Percentiles rank a stretch among this genome's conserved stretches.
Conservation (phyloP, 805 yeast genomes). For the Metschnikowia anglica region DNA sequence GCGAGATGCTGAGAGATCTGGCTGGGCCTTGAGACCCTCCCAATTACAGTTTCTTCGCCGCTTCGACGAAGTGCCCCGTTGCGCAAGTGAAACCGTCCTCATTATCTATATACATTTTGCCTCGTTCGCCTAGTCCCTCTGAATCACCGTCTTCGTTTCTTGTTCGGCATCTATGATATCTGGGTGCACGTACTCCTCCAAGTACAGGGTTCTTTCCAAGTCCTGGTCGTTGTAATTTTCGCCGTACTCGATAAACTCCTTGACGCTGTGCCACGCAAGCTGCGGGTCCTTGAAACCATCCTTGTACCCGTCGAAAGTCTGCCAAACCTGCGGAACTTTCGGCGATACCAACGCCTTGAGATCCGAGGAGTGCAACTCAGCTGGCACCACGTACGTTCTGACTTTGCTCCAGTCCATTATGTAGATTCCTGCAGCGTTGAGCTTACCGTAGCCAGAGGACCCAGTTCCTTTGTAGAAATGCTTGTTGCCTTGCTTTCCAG, state of each 20-base stretch:
- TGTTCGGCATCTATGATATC: constrained; percentile 16
- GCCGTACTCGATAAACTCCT: constrained; percentile 77
- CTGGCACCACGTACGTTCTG: constrained; percentile 86
- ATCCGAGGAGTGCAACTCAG: constrained; percentile 32
- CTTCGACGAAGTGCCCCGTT: background rate
- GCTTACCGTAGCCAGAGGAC: constrained; percentile 86
- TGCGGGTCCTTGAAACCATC: constrained; percentile 75
- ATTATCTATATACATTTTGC: constrained; percentile 7
- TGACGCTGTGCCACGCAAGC: constrained; percentile 67
- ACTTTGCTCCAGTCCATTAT: constrained; percentile 81
- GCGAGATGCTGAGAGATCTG: too few relatives aligned
- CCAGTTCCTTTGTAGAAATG: constrained; percentile 95
- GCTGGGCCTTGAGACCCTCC: too few relatives aligned
- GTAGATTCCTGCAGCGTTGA: constrained; percentile 73
- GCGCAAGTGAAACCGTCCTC: background rate
- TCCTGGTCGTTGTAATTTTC: constrained; percentile 43
- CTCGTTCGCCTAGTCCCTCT: constrained; percentile 8
- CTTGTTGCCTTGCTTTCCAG: constrained; percentile 93
- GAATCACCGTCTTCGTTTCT: constrained; percentile 15
- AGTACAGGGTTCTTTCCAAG: constrained; percentile 34
- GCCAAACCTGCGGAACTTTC: constrained; percentile 66
- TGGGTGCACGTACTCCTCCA: constrained; percentile 39
- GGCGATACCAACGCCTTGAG: constrained; percentile 79
- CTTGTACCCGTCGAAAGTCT: constrained; percentile 64
- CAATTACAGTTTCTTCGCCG: too few relatives aligned